Conservation (phyloP, 2,329 filamentous ascomycete genomes). For the Fusarium aywerte region DNA sequence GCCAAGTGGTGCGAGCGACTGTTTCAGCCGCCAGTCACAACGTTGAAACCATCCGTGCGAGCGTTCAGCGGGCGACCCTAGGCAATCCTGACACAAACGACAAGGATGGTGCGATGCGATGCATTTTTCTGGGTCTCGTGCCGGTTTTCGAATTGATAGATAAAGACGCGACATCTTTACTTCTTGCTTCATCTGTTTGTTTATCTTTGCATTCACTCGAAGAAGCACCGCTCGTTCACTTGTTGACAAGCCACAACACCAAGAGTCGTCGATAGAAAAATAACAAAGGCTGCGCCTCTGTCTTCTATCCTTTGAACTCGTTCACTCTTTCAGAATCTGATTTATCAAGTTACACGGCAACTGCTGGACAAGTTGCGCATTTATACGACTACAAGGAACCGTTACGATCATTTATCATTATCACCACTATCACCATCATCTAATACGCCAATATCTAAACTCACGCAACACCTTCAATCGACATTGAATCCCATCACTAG, state of each 20-base stretch:
- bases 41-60: slow-evolving; percentile 45
- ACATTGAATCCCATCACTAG: background rate
- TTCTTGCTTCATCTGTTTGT: slow-evolving; percentile 12
- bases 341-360: slow-evolving; percentile 8
- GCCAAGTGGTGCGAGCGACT: slow-evolving; percentile 12
- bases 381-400: background rate
- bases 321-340: slow-evolving; percentile 23
- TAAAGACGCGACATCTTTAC: slow-evolving; percentile 14
- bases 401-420: slow-evolving; percentile 4
- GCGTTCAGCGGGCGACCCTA: slow-evolving; percentile 23
- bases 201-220: slow-evolving; percentile 23
- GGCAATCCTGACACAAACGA: slow-evolving; percentile 33
- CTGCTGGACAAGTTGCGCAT: slow-evolving; percentile 44
- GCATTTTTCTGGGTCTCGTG: slow-evolving; percentile 20
- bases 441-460: background rate
- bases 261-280: slow-evolving; percentile 24
- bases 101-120: slow-evolving; percentile 4
- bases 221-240: slow-evolving; percentile 28
- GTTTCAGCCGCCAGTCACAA: slow-evolving; percentile 43
- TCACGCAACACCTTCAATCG: background rate
- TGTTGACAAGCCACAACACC: background rate
- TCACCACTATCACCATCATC: background rate
- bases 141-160: slow-evolving; percentile 5
- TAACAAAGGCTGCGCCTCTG: slow-evolving; percentile 42
- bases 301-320: slow-evolving; percentile 14